Conservation (phyloP, 2,329 filamentous ascomycete genomes). For the Cytospora chrysosperma region DNA sequence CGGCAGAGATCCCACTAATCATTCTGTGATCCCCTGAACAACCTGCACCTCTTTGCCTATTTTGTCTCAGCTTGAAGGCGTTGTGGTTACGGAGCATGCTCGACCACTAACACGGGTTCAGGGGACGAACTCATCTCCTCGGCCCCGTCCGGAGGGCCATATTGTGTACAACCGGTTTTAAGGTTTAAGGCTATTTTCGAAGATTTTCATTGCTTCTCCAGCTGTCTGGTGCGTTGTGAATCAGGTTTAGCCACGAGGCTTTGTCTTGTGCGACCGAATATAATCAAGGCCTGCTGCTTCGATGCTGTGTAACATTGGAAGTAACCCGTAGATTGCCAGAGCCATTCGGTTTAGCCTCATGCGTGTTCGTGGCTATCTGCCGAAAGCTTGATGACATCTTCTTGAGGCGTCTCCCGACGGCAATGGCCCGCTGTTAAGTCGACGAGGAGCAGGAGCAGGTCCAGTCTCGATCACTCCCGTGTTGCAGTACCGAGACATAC, state of each 20-base stretch:
- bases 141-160: neutral
- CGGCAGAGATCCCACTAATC: neutral
- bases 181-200: neutral
- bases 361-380: neutral
- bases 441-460: neutral
- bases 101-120: neutral
- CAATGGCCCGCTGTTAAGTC: neutral
- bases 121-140: slow-evolving; percentile 1
- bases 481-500: slow-evolving; percentile 54
- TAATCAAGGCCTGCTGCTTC: neutral
- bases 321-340: neutral
- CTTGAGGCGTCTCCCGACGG: neutral
- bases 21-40: slow-evolving; percentile 10
- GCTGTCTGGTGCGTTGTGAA: neutral
- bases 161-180: slow-evolving; percentile 2
- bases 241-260: neutral
- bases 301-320: slow-evolving; percentile 6
- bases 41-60: neutral
- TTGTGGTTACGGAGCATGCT: neutral
- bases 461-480: neutral
- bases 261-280: neutral
- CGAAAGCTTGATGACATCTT: neutral
- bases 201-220: slow-evolving; percentile 3
- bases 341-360: neutral
- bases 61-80: slow-evolving; percentile 8